phyloP scores from a whole-genome alignment of 495 filamentous ascomycete genomes.

The Echria macrotheca region DNA sequence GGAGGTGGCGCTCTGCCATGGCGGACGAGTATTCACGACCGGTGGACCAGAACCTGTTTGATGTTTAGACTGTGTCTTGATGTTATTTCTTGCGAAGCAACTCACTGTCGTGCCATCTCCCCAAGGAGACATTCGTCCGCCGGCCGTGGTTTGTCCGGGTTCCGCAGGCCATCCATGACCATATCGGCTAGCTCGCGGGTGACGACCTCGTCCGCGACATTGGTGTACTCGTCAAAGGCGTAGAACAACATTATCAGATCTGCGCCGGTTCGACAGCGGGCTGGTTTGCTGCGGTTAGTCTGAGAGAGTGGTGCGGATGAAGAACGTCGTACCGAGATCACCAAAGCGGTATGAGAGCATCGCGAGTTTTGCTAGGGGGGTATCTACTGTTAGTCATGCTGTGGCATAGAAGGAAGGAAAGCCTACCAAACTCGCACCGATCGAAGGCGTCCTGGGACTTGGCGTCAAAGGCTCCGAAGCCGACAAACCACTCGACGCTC shows the following conservation, averaged over 20 bases:
- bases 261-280: not conserved
- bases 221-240: conserved; percentile 13
- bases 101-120: conserved; percentile 4
- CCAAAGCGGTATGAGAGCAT: conserved; percentile 2
- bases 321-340: not conserved
- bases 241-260: conserved; percentile 13
- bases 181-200: conserved; percentile 4
- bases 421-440: conserved; percentile 2
- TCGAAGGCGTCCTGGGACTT: conserved; percentile 7
- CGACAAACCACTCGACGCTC: not conserved
- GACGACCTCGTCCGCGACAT: conserved; percentile 1
- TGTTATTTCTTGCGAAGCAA: too few relatives aligned
- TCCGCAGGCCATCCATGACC: conserved; percentile 2
- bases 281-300: not conserved
- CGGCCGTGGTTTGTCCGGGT: conserved; percentile 1
- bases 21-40: not conserved
- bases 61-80: too few relatives aligned
- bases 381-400: not conserved
- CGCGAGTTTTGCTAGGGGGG: not conserved
- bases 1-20: conserved; percentile 6
- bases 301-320: not conserved
- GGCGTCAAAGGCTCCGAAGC: conserved; percentile 2
- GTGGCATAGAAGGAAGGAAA: too few relatives aligned
- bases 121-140: conserved; percentile 1
- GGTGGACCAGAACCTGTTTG: conserved; percentile 10